Evolutionary conservation across 163 green algal genomes (phyloP).

Genomic region (Scenedesmus sp.): DNA sequence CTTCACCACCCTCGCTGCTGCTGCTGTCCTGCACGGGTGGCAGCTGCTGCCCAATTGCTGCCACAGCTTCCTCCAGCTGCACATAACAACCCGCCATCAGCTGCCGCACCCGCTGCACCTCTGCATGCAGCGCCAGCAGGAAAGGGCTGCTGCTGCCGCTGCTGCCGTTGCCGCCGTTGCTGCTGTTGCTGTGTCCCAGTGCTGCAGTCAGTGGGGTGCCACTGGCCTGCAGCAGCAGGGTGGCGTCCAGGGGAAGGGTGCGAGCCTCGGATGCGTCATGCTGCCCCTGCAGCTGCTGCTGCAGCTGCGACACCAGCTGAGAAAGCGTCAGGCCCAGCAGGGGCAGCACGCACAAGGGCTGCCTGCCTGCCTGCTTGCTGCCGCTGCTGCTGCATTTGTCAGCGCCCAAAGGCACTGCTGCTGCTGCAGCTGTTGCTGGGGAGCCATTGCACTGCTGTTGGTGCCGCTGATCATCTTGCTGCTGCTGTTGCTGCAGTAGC

Average conservation of each 20-base stretch:
- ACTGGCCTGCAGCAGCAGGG: not conserved
- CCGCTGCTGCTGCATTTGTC: not conserved
- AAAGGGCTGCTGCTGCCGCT: constrained; percentile 3
- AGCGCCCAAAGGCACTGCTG: not conserved
- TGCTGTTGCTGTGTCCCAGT: not conserved
- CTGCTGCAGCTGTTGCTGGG: not conserved
- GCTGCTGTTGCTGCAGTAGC: not conserved
- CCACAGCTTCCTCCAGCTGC: not conserved
- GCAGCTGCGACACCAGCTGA: constrained; percentile 9
- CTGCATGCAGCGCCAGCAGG: not conserved
- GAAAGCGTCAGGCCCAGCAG: constrained; percentile 26
- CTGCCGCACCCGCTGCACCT: constrained; percentile 12
- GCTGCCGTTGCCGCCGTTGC: not conserved
- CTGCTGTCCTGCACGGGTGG: not conserved
- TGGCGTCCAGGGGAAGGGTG: not conserved
- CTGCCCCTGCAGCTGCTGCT: constrained; percentile 14
- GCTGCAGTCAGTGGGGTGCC: constrained; percentile 1
- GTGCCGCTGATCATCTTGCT: not conserved
- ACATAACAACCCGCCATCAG: not conserved
- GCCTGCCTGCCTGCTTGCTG: not conserved
- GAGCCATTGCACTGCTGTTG: not conserved
- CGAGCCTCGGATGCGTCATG: not conserved
- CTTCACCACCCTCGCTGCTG: not conserved
- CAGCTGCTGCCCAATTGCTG: constrained; percentile 21
- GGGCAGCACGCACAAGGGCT: not conserved